Percentiles rank a stretch among this genome's conserved stretches.
Conservation (phyloP, 805 yeast genomes). For the Lipomyces spencermartinsiae region DNA sequence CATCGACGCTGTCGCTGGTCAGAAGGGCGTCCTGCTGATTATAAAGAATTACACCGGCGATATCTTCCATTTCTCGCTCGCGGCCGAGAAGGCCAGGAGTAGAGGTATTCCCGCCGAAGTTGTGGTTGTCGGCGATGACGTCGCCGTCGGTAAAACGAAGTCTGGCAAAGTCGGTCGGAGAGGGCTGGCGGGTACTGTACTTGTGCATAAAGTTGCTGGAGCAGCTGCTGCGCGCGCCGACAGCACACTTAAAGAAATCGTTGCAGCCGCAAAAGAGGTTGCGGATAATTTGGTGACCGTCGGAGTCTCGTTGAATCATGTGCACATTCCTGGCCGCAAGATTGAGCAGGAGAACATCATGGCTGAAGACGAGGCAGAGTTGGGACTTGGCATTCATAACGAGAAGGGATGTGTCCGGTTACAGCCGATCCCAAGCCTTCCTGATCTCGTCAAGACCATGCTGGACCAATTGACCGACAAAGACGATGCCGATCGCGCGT, state of each 20-base stretch:
- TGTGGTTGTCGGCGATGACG: slow-evolving; percentile 87
- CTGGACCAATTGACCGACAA: slow-evolving; percentile 65
- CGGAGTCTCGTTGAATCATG: slow-evolving; percentile 88
- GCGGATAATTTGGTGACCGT: slow-evolving; percentile 77
- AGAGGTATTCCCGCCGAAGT: slow-evolving; percentile 75
- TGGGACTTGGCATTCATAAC: slow-evolving; percentile 96
- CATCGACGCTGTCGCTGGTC: slow-evolving; percentile 47
- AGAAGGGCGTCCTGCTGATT: slow-evolving; percentile 71
- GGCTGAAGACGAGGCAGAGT: slow-evolving; percentile 71
- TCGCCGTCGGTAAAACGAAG: slow-evolving; percentile 88
- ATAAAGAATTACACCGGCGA: slow-evolving; percentile 97
- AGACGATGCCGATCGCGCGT: slow-evolving; percentile 77
- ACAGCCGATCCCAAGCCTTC: slow-evolving; percentile 73
- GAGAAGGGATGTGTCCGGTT: slow-evolving; percentile 82
- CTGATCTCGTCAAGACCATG: slow-evolving; percentile 62
- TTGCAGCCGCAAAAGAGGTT: slow-evolving; percentile 63
- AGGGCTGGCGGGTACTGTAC: slow-evolving; percentile 89
- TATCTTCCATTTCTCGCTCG: slow-evolving; percentile 88
- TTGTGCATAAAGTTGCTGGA: slow-evolving; percentile 86
- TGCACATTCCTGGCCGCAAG: slow-evolving; percentile 81
- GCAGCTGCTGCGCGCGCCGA: slow-evolving; percentile 61
- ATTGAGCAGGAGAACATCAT: slow-evolving; percentile 58
- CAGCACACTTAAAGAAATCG: slow-evolving; percentile 59
- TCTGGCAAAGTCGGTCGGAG: slow-evolving; percentile 93
- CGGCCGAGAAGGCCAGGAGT: slow-evolving; percentile 85